Conservation (phyloP, 2,329 filamentous ascomycete species). For the Microcyclospora pomicola region DNA sequence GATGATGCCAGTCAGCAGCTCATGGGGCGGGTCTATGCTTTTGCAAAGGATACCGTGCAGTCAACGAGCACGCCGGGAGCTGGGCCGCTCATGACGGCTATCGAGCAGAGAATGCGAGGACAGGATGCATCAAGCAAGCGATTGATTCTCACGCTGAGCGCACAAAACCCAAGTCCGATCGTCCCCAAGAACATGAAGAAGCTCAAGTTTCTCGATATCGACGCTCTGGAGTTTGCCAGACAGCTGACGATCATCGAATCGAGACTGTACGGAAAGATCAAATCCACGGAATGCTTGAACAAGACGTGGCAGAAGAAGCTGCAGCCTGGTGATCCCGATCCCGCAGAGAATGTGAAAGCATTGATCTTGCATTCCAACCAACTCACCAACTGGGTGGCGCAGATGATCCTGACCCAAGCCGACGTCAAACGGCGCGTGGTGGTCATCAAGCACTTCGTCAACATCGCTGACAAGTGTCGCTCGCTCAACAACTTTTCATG, state of each 20-base stretch:
- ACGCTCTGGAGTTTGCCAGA: conserved; percentile 89
- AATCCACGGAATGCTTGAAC: conserved; percentile 88
- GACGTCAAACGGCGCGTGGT: conserved; percentile 94
- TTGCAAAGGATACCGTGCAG: conserved; percentile 83
- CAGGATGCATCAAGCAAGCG: conserved; percentile 78
- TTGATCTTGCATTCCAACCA: conserved; percentile 97
- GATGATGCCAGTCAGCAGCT: conserved; percentile 72
- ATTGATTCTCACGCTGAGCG: conserved; percentile 70
- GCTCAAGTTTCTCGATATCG: conserved; percentile 94
- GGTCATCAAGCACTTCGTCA: conserved; percentile 96
- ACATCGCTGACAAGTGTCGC: conserved; percentile 94
- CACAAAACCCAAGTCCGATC: conserved; percentile 68
- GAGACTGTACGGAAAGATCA: conserved; percentile 86
- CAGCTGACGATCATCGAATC: conserved; percentile 97
- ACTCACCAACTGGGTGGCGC: conserved; percentile 97
- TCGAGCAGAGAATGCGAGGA: conserved; percentile 78
- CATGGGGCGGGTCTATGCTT: conserved; percentile 77
- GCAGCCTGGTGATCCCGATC: conserved; percentile 63
- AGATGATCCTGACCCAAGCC: conserved; percentile 92
- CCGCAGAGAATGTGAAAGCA: conserved; percentile 86
- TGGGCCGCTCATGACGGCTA: conserved; percentile 65
- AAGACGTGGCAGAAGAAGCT: conserved; percentile 99
- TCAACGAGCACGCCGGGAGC: conserved; percentile 88
- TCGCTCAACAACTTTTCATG: conserved; percentile 92
- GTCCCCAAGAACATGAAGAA: conserved; percentile 99